Percentiles rank a stretch among this genome's conserved stretches.
Evolutionary conservation across 2,329 filamentous ascomycete genomes (phyloP).

Genomic region (Periconia sp.): DNA sequence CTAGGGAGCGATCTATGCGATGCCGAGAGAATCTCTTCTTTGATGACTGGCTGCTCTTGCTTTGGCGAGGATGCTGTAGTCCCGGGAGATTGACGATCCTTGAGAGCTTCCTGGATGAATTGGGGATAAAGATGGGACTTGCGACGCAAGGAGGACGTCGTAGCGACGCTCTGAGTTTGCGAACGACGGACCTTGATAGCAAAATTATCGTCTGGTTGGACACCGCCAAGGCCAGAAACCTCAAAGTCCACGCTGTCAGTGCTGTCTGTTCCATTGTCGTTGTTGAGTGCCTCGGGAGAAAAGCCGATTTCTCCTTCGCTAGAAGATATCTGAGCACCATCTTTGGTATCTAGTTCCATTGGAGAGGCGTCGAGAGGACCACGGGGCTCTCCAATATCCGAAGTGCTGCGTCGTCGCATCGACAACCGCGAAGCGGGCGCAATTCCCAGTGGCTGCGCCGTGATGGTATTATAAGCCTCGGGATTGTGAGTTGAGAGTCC

Average conservation of each 20-base stretch:
- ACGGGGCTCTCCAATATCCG: conserved; percentile 37
- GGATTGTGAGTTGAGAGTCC: conserved; percentile 24
- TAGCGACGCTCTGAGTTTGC: conserved; percentile 19
- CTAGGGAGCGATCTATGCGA: conserved; percentile 67
- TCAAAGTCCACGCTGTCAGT: conserved; percentile 48
- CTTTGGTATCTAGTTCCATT: conserved; percentile 30
- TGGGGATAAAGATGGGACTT: conserved; percentile 28
- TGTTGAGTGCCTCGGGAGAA: conserved; percentile 37
- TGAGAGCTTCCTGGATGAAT: conserved; percentile 44
- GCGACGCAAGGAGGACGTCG: conserved; percentile 3
- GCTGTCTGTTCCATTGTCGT: conserved; percentile 29
- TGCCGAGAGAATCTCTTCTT: conserved; percentile 70
- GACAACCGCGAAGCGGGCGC: not conserved
- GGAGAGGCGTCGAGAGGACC: conserved; percentile 27
- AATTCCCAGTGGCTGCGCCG: conserved; percentile 41
- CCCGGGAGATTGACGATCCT: conserved; percentile 15
- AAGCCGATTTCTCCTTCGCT: conserved; percentile 45
- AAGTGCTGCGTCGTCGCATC: conserved; percentile 2
- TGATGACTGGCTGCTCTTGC: conserved; percentile 52
- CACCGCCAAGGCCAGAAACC: conserved; percentile 63
- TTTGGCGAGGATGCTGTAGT: conserved; percentile 9
- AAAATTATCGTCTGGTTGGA: conserved; percentile 64
- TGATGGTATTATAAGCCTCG: conserved; percentile 37
- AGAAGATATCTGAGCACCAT: conserved; percentile 36
- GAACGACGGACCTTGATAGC: conserved; percentile 57